Evolutionary conservation across 305 asterid genomes (phyloP), one percentile per base, ranked within the genome.

Genomic region (Plantago lanceolata): DNA sequence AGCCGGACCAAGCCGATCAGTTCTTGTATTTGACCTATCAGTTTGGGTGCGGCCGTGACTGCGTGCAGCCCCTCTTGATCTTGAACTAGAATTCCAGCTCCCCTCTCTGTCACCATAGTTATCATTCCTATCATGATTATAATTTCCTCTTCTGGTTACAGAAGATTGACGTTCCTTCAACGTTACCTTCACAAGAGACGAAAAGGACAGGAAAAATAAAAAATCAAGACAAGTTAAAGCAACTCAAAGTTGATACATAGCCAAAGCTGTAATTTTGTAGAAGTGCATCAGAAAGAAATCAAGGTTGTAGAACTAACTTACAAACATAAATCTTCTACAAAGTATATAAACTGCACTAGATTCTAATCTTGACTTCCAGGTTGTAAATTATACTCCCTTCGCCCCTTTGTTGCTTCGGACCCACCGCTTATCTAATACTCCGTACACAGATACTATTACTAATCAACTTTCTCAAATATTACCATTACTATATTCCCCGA

Each of bases 101-200:
- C 81, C 84, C 37, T 90, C 96, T 79, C 96, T 84, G 71, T 85
- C 96, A 63, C 76, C 74, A 52, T 72, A 82, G 73, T 47, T 75
- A 60, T 85, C 89, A 21, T 77, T 87, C 78, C 90, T 76, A 69
- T 87, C 97, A 66, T 85, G 76, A 82, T 74, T 84, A 68, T 83
- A 87, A 67, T 72, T 82, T 70, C 96, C 95, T 76, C 92, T 84
- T 79, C 96, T 79, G 65, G 71, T 59, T 72, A 91, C 76, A 61
- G 96, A 70, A 19, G 97, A 71, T 69, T 82, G 84, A 12, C 87
- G 88, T 64, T 85, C 99, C 84, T 90, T 76, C 59, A 60, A 65
- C 57, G 94, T 74, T 57, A 79, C 81, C 83, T 90, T 90, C 93
- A 81, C 85, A 78, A 71, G 69, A 56, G 76, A 65, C 71, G 11